Percentiles rank a stretch among this genome's conserved stretches.
Evolutionary conservation across 257 asterid genomes (phyloP).

Genomic region (Przewalskia tangutica): DNA sequence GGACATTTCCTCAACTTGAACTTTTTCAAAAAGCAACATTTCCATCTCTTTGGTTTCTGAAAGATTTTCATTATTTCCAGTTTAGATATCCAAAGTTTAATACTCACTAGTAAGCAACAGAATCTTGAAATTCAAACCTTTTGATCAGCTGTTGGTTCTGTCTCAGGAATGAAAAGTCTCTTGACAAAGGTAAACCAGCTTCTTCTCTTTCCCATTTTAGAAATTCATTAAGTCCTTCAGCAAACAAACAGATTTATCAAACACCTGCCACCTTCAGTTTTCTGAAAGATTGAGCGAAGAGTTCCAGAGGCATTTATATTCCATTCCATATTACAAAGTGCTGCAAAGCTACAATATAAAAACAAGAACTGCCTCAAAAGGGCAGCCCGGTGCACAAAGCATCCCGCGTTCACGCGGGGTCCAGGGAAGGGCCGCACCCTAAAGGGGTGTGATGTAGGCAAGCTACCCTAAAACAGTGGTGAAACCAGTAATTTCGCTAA

Average conservation of each 20-base stretch:
- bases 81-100: neutral
- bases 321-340: neutral
- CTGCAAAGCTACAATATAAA: neutral
- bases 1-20: conserved; percentile 38
- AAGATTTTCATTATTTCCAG: neutral
- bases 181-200: conserved; percentile 62
- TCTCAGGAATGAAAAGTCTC: conserved; percentile 38
- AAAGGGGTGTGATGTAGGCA: too few species aligned
- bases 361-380: neutral
- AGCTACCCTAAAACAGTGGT: too few species aligned
- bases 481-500: too few species aligned
- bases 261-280: neutral
- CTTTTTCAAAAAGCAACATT: conserved; percentile 33
- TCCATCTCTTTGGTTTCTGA: conserved; percentile 53
- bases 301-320: neutral
- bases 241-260: neutral
- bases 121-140: conserved; percentile 31
- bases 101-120: neutral
- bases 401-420: neutral
- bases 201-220: conserved; percentile 54
- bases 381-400: neutral
- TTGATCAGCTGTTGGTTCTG: conserved; percentile 37
- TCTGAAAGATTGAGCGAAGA: neutral
- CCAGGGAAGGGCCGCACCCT: too few species aligned
- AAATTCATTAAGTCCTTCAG: conserved; percentile 2